Evolutionary conservation across 352 stramenopile genomes (phyloP), one percentile per base, ranked within the genome.

Genomic region (Globisporangium apiculatum): DNA sequence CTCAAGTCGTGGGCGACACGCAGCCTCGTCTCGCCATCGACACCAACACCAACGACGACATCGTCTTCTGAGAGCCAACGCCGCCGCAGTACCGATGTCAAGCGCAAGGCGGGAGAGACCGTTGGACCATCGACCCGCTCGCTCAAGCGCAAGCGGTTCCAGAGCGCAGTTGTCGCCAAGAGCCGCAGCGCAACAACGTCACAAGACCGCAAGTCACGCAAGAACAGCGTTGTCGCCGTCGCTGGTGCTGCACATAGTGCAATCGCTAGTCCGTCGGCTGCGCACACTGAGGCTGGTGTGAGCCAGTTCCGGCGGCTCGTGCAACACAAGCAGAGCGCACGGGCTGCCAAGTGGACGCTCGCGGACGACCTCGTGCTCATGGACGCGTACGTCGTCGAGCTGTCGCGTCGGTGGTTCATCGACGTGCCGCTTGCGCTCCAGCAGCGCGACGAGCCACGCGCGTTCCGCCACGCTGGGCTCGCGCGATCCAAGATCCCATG

Each of bases 371-470:
- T 78, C n/a, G 62, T 64, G 38, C 54, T 94, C 41, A 78, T 93
- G 60, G 74, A 89, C 50, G 49, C 76, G 37, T 94, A 91, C 64
- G 66, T 94, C 47, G 77, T 89, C 10, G 76, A 85, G 64, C 65
- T 89, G 40, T 87, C 81, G 3, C 75, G 68, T 17, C 71, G 78
- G 37, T 94, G 85, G 82, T 87, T 88, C 64, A 79, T 94, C 36
- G 80, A 91, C 18, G 59, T 94, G 6, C 85, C 85, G 0, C 41
- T 90, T 40, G 77, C 82, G 9, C 64, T 94, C 5, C 82, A 91
- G 56, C 69, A 68, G 31, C 57, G 69, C n/a, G 68, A 84, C 41
- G 85, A 92, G 62, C 69, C 67, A 5, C 66, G 89, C 0, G 80
- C 80, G 5, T 92, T 94, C 51, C 75, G 81, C 8, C 83, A 76